Evolutionary conservation across 1,139 yeast genomes (phyloP).

Genomic region (Sugiyamaella neomexicana): DNA sequence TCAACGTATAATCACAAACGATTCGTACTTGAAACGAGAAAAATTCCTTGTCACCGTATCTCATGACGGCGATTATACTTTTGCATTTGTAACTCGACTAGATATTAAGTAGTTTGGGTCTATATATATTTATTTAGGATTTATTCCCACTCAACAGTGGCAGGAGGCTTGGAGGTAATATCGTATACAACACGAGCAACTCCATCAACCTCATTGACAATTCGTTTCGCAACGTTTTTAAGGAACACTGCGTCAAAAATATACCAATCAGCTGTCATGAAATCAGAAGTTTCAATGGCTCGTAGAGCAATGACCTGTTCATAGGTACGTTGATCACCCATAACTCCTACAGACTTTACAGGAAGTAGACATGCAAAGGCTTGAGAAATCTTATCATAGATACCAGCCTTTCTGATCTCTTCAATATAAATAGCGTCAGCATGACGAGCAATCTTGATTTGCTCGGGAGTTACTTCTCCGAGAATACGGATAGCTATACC

Average conservation of each 20-base stretch:
- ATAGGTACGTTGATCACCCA: conserved; percentile 99
- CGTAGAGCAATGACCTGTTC: conserved; percentile 98
- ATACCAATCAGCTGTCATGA: conserved; percentile 99
- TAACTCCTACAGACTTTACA: conserved; percentile 97
- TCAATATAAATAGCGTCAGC: conserved; percentile 95
- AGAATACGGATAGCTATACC: conserved; percentile 98
- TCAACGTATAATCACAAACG: conserved; percentile 27
- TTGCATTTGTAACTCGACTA: conserved; percentile 37
- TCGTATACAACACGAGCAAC: conserved; percentile 99
- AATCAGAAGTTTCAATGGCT: conserved; percentile 96
- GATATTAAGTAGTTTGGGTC: background rate
- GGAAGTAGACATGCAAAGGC: conserved; percentile 97
- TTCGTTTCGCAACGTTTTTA: conserved; percentile 91
- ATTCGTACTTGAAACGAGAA: conserved; percentile 43
- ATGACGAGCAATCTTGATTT: conserved; percentile 94
- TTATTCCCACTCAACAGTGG: conserved; percentile 99
- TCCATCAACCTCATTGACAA: conserved; percentile 97
- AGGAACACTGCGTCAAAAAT: conserved; percentile 90
- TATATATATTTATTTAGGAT: conserved; percentile 7
- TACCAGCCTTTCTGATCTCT: conserved; percentile 90
- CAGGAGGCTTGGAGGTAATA: conserved; percentile 98
- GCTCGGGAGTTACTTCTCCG: conserved; percentile 92
- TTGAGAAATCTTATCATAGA: conserved; percentile 90
- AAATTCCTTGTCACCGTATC: conserved; percentile 57
- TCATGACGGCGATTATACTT: conserved; percentile 60